Base-by-base conservation (phyloP, 345 rosid genomes). In the Salix dunnii region DNA sequence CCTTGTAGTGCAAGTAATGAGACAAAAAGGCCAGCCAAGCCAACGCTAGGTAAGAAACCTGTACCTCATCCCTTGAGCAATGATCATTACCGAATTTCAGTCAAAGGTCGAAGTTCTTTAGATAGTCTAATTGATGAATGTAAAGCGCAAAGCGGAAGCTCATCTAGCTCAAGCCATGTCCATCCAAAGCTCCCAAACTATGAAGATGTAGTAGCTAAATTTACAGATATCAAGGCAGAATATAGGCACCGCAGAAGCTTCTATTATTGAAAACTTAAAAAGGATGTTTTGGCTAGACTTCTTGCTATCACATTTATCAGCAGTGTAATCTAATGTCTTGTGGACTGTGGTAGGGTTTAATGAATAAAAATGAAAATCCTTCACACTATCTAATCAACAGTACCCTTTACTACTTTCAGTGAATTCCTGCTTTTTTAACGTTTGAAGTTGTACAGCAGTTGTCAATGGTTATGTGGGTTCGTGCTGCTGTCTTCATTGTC, bases 131-230 rank as follows among this genome's bases (percentile, higher is more conserved):
- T 74, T 1, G 38, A 40, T 11, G 68, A 61, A 35, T 40, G 40
- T 70, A 67, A 71, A 42, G 69, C 16, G 35, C 66, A 49, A 68
- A n/a, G 27, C 20, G 77, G 69, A 5, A 64, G 28, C 10, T 20
- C 16, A 33, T 60, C 67, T 40, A 7, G 35, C 10, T 79, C 83
- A n/a, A 25, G 65, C 36, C 74, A 74, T 74, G 84, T 70, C 55
- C 78, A 81, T 7, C 78, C 81, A 9, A 77, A 71, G 65, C 84
- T 77, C 63, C 78, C 76, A 12, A 74, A 65, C 27, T 70, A 70
- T 55, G 78, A 81, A n/a, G 76, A 63, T 53, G 62, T 74, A 28
- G 58, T 70, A 18, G 63, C 65, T 49, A 55, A 75, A 70, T 73
- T 74, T 43, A 16, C 30, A 35, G 48, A 74, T 20, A 14, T 77